A percentile compares a stretch with the other conserved stretches of the same genome.
Evolutionary conservation across 2,329 filamentous ascomycete genomes (phyloP).

Genomic region (Albophoma yamanashiensis): DNA sequence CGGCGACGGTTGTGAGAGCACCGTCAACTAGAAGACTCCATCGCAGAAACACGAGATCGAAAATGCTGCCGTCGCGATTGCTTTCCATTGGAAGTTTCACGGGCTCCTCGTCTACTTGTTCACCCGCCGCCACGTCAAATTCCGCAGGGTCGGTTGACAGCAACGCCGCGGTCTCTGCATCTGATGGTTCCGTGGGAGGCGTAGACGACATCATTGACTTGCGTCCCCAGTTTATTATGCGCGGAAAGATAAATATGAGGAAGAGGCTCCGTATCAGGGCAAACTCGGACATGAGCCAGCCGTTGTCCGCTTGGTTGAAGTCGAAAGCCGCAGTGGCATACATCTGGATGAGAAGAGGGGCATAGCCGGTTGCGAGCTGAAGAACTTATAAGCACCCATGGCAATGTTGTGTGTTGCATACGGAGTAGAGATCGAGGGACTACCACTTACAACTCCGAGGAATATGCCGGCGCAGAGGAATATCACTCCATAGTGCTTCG

Average conservation of each 20-base stretch:
- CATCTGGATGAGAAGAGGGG: constrained; percentile 49
- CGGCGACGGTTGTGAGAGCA: constrained; percentile 49
- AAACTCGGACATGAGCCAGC: constrained; percentile 45
- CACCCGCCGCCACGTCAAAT: constrained; percentile 28
- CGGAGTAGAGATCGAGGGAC: not conserved
- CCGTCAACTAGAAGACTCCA: constrained; percentile 58
- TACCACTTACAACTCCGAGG: constrained; percentile 44
- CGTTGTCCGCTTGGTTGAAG: constrained; percentile 45
- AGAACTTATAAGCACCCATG: not conserved
- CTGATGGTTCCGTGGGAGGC: constrained; percentile 1
- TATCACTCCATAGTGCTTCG: constrained; percentile 49
- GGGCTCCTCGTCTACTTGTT: constrained; percentile 34
- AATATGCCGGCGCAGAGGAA: constrained; percentile 58
- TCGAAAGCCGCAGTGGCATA: constrained; percentile 45
- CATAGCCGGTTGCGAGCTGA: constrained; percentile 55
- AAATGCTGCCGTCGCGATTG: constrained; percentile 36
- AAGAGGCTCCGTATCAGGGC: constrained; percentile 44
- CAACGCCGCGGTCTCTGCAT: constrained; percentile 2
- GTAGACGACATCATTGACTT: constrained; percentile 3
- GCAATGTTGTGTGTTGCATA: too few species aligned
- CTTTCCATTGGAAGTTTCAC: constrained; percentile 12
- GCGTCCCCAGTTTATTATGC: constrained; percentile 37
- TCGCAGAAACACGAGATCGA: constrained; percentile 57
- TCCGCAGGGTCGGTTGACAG: constrained; percentile 27
- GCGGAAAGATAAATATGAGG: constrained; percentile 41